Conservation (phyloP, 805 yeast genomes). For the Candida chauliodis region DNA sequence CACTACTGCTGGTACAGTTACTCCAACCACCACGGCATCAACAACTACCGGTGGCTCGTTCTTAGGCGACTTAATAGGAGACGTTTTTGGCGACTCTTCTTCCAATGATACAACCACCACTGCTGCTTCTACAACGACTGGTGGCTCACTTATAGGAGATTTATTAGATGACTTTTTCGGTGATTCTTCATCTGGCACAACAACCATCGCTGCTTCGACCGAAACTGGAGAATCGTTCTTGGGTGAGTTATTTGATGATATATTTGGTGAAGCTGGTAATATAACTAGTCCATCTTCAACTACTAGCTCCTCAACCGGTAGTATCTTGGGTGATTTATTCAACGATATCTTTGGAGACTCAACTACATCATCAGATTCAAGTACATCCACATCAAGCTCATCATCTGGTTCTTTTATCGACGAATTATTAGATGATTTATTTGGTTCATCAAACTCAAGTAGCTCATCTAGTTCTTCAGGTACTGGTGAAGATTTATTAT, state of each 20-base stretch:
- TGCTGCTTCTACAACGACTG: conserved; percentile 2
- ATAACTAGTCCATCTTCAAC: background rate
- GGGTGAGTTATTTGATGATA: background rate
- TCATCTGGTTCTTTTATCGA: conserved; percentile 8
- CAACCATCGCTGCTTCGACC: background rate
- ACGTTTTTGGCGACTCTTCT: background rate
- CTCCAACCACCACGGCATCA: background rate
- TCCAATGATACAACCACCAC: background rate
- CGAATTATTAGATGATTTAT: conserved; percentile 5
- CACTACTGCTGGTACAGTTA: conserved; percentile 1
- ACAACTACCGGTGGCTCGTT: background rate
- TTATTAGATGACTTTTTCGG: conserved; percentile 6
- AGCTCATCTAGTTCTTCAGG: background rate
- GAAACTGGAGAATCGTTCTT: background rate
- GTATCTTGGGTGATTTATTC: conserved; percentile 6
- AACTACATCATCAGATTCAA: background rate
- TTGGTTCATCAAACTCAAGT: background rate
- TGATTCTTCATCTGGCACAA: background rate
- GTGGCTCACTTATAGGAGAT: conserved; percentile 1
- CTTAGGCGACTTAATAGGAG: conserved; percentile 3
- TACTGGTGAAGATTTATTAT: conserved; percentile 5
- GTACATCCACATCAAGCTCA: conserved; percentile 3
- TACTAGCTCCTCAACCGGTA: background rate
- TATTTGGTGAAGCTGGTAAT: conserved; percentile 3
- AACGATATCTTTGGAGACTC: conserved; percentile 6